Evolutionary conservation across 225 moss, liverwort and hornwort species (phyloP).

Genomic region (Pleurozium schreberi): DNA sequence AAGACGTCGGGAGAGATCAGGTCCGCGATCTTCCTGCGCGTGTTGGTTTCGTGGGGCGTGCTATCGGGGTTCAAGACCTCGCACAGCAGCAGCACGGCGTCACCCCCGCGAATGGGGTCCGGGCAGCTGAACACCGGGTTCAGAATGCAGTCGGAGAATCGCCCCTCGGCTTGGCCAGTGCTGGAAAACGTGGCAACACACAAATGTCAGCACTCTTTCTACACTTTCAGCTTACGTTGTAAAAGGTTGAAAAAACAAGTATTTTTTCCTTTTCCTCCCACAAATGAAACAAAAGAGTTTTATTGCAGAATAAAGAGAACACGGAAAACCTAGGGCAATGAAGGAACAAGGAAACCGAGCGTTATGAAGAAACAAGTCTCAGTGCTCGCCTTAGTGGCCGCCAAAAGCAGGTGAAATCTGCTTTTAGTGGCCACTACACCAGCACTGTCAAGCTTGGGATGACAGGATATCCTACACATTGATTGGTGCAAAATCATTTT

Average conservation of each 20-base stretch:
- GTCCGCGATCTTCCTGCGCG: slow-evolving; percentile 31
- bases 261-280: neutral
- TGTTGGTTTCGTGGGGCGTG: slow-evolving; percentile 76
- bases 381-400: neutral
- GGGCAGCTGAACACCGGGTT: slow-evolving; percentile 77
- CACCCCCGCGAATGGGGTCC: slow-evolving; percentile 72
- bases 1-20: slow-evolving; percentile 41
- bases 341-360: neutral
- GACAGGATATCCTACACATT: neutral
- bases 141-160: slow-evolving; percentile 83
- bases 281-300: too few relatives aligned
- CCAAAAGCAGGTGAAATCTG: neutral
- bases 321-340: neutral
- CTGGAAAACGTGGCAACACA: slow-evolving; percentile 10
- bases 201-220: neutral
- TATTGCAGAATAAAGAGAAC: neutral
- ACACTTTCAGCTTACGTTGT: neutral
- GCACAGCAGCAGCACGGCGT: slow-evolving; percentile 69
- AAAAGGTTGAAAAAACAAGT: neutral
- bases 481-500: neutral
- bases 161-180: slow-evolving; percentile 79
- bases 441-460: neutral
- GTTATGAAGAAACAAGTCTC: neutral
- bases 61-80: slow-evolving; percentile 78
- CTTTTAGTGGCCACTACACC: neutral